Evolutionary conservation across 2,329 filamentous ascomycete species (phyloP).

Genomic region (Erysiphe pulchra): DNA sequence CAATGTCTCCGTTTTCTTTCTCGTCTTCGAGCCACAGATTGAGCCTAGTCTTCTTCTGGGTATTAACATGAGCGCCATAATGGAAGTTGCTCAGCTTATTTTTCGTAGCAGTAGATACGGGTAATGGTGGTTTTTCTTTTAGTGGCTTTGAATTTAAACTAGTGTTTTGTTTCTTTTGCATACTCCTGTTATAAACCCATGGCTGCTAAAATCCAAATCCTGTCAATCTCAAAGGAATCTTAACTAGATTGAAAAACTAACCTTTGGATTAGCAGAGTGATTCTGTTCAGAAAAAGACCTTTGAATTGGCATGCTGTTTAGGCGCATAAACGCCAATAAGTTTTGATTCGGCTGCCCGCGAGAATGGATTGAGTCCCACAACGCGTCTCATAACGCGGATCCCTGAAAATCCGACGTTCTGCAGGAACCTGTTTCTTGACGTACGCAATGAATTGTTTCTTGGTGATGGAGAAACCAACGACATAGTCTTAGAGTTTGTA

Average conservation of each 20-base stretch:
- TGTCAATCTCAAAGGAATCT: neutral
- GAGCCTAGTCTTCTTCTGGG: constrained; percentile 6
- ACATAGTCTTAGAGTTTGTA: too few species aligned
- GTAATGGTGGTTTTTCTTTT: constrained; percentile 10
- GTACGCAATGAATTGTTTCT: too few species aligned
- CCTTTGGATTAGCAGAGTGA: constrained; percentile 11
- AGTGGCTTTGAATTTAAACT: constrained; percentile 7
- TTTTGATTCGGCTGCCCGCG: too few species aligned
- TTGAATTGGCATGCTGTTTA: constrained; percentile 12
- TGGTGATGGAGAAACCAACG: too few species aligned
- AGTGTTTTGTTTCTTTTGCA: constrained; percentile 5
- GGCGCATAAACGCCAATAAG: too few species aligned
- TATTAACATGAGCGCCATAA: constrained; percentile 17
- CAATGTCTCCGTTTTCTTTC: constrained; percentile 8
- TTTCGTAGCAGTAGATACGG: constrained; percentile 28
- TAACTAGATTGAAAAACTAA: constrained; percentile 1
- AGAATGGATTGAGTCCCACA: too few species aligned
- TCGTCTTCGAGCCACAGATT: constrained; percentile 7
- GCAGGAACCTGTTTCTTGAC: neutral
- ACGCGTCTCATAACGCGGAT: neutral
- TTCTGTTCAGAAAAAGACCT: constrained; percentile 15
- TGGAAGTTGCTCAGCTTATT: constrained; percentile 32
- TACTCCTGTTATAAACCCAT: constrained; percentile 13
- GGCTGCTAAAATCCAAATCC: constrained; percentile 5
- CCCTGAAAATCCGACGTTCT: neutral